Evolutionary conservation across 169 alveolate genomes (phyloP), one percentile per base, ranked within the genome.

Genomic region (Theileria orientalis): DNA sequence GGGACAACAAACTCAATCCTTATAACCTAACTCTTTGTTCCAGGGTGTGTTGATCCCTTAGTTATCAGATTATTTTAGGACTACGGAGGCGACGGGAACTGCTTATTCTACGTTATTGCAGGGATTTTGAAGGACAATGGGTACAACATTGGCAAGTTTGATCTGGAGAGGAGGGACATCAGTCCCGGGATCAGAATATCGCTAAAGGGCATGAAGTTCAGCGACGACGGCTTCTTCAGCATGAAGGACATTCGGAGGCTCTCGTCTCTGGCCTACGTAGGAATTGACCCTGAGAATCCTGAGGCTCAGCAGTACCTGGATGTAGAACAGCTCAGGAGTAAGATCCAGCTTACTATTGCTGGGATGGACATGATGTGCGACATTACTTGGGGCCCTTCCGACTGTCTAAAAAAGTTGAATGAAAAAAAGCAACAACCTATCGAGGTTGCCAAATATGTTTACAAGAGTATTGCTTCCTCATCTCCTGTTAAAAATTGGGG

Each of bases 11-110:
- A 23, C 2, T 68, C 19, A 2, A n/a, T 68, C 66, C 66, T 2
- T 7, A 6, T 7, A 68, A 52, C n/a, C 32, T 46, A 6, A 68
- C 56, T 5, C 40, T 68, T 14, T 68, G 76, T 51, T 6, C 49
- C 19, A 68, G 30, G 72, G 72, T 63, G 25, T 5, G 1, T 32
- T 33, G 3, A 33, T 63, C 3, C 19, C 14, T 62, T 8, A 33
- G 35, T 2, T 29, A 44, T 63, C 16, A 42, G 25, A 33, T 21
- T 0, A 19, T 63, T 32, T 23, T 32, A 63, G 64, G 69, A 82
- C 67, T 74, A 52, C 41, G 89, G 89, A 7, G 84, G 80, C 9
- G 89, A 61, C 23, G 89, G 89, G 0, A 74, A 82, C 63, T 82
- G 89, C 32, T 52, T 82, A 5, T 82, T 16, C 59, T 29, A 60